These are phyloP conservation scores for Saprolegnia diclina DNA, from an alignment of 352 stramenopile genomes.

Conservation along the genomic window DNA sequence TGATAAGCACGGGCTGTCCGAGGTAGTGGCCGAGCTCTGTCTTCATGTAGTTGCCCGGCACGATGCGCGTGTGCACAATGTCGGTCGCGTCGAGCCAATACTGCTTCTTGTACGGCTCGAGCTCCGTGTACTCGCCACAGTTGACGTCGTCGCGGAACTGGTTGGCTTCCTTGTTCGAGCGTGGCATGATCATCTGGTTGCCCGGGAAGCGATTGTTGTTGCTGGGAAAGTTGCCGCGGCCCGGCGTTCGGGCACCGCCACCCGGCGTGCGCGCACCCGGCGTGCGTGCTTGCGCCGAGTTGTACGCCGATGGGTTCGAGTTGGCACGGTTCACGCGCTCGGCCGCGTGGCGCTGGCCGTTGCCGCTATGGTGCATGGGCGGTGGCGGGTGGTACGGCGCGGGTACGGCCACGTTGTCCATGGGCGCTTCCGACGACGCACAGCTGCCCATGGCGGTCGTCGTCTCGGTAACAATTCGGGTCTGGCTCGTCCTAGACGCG, in stretches of 20 bases:
- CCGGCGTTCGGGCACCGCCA: neutral
- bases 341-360: neutral
- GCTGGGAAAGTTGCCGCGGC: neutral
- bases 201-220: neutral
- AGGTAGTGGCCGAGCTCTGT: conserved; percentile 26
- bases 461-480: neutral
- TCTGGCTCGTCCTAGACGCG: no score
- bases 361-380: neutral
- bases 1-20: conserved; percentile 24
- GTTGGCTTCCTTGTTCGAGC: neutral
- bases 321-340: neutral
- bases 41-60: conserved; percentile 26
- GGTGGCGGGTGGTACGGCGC: neutral
- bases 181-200: conserved; percentile 3
- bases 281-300: neutral
- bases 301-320: neutral
- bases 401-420: neutral
- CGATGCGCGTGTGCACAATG: conserved; percentile 26
- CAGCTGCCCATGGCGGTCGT: neutral
- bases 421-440: neutral
- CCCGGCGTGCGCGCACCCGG: neutral
- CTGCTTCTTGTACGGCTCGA: conserved; percentile 11
- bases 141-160: conserved; percentile 22
- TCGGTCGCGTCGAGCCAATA: conserved; percentile 26
- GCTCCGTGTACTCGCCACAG: conserved; percentile 24